Conservation (phyloP, 1,284 basidiomycete species). For the Melampsora abietis-canadensis region DNA sequence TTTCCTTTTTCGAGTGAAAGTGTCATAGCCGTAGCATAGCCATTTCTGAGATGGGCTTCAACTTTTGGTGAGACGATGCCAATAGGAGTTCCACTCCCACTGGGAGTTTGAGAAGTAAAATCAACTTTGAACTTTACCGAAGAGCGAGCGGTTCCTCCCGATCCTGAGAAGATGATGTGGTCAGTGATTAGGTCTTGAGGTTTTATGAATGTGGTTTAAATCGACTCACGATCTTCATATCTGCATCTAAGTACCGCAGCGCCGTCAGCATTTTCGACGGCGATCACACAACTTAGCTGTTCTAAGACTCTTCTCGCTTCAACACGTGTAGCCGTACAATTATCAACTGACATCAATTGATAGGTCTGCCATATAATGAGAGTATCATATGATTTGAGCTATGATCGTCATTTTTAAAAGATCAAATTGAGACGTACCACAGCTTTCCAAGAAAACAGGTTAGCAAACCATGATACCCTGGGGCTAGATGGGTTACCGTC, state of each 20-base stretch:
- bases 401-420: not conserved
- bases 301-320: constrained; percentile 23
- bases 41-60: not conserved
- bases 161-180: constrained; percentile 4
- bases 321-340: constrained; percentile 13
- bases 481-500: constrained; percentile 19
- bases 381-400: not conserved
- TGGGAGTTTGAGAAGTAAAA: constrained; percentile 1
- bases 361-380: constrained; percentile 14
- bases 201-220: not conserved
- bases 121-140: constrained; percentile 40
- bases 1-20: constrained; percentile 35
- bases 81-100: not conserved
- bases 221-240: constrained; percentile 36
- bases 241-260: constrained; percentile 15
- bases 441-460: constrained; percentile 41
- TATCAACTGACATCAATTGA: constrained; percentile 37
- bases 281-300: constrained; percentile 19
- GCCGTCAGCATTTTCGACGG: constrained; percentile 15
- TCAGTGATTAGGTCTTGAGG: not conserved
- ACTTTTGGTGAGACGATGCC: not conserved
- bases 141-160: not conserved
- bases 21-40: constrained; percentile 18
- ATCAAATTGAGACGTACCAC: constrained; percentile 1
- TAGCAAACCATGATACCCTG: constrained; percentile 42